Percentiles rank a stretch among this genome's conserved stretches.
These are phyloP conservation scores for Eleusine coracana DNA, from an alignment of 176 grass and related monocot species.

Conservation along the genomic window DNA sequence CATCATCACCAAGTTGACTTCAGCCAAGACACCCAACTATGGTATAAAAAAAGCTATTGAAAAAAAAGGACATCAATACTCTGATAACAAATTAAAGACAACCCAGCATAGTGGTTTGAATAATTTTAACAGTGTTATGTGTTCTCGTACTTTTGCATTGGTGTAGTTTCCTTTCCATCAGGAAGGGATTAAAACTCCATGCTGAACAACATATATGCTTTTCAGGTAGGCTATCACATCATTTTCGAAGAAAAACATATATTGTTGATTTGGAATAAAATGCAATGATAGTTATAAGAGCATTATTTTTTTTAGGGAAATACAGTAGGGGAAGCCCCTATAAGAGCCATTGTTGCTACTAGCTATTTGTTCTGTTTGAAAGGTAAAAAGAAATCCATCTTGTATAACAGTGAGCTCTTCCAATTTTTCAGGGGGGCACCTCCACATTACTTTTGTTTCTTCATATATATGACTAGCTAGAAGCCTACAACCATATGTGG, in stretches of 20 bases:
- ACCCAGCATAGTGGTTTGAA: not conserved
- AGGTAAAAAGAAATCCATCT: not conserved
- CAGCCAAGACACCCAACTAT: conserved; percentile 11
- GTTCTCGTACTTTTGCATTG: not conserved
- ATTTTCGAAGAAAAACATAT: not conserved
- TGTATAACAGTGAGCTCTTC: not conserved
- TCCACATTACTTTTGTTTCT: not conserved
- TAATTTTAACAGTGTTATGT: not conserved
- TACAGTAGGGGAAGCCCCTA: no score
- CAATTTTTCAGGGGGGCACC: not conserved
- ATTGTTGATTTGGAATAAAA: not conserved
- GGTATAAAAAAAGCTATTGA: conserved; percentile 25
- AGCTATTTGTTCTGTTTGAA: not conserved
- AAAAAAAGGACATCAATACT: not conserved
- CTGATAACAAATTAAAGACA: conserved; percentile 1
- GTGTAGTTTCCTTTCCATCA: not conserved
- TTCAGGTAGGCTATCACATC: not conserved
- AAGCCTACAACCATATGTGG: not conserved
- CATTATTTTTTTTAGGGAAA: not conserved
- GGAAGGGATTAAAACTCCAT: not conserved
- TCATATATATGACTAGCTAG: not conserved
- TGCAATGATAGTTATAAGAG: not conserved
- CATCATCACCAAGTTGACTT: conserved; percentile 2
- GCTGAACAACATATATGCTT: not conserved
- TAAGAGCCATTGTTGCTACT: not conserved